Percentiles rank a stretch among this genome's conserved stretches.
These are phyloP conservation scores for Podila epicladia DNA, from an alignment of 192 early-diverging fungal genomes.

Conservation along the genomic window DNA sequence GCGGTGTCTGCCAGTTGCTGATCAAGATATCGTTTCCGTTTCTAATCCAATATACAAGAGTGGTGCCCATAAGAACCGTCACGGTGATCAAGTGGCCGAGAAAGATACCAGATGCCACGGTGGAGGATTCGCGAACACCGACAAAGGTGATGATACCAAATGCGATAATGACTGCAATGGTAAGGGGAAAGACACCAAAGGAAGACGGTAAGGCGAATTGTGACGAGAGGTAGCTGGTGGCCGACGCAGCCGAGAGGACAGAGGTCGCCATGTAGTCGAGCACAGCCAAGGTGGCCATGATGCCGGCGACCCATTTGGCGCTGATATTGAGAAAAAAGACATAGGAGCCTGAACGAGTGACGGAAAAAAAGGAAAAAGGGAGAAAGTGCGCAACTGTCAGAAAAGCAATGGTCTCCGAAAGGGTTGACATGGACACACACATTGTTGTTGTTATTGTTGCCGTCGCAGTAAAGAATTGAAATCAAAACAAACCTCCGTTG, in stretches of 20 bases:
- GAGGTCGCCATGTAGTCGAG: slow-evolving; percentile 63
- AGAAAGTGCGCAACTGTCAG: background rate
- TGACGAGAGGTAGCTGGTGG: slow-evolving; percentile 56
- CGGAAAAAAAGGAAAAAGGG: background rate
- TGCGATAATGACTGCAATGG: slow-evolving; percentile 54
- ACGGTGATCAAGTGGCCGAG: slow-evolving; percentile 56
- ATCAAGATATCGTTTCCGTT: slow-evolving; percentile 49
- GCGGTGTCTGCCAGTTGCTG: slow-evolving; percentile 58
- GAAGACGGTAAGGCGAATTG: slow-evolving; percentile 44
- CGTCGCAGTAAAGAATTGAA: background rate
- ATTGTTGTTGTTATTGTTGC: background rate
- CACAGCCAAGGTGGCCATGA: slow-evolving; percentile 57
- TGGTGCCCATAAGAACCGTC: slow-evolving; percentile 50
- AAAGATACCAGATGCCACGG: slow-evolving; percentile 59
- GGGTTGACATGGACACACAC: background rate
- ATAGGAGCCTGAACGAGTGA: slow-evolving; percentile 42
- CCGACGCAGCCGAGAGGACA: slow-evolving; percentile 63
- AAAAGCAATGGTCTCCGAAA: background rate
- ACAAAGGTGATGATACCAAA: slow-evolving; percentile 59
- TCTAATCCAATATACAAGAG: slow-evolving; percentile 53
- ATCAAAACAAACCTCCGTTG: slow-evolving; percentile 56
- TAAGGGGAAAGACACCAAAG: slow-evolving; percentile 50
- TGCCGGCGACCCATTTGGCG: slow-evolving; percentile 57
- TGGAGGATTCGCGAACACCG: slow-evolving; percentile 63
- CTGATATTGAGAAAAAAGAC: slow-evolving; percentile 57